Conservation (phyloP, 1,284 basidiomycete species). For the Stereum hirsutum region DNA sequence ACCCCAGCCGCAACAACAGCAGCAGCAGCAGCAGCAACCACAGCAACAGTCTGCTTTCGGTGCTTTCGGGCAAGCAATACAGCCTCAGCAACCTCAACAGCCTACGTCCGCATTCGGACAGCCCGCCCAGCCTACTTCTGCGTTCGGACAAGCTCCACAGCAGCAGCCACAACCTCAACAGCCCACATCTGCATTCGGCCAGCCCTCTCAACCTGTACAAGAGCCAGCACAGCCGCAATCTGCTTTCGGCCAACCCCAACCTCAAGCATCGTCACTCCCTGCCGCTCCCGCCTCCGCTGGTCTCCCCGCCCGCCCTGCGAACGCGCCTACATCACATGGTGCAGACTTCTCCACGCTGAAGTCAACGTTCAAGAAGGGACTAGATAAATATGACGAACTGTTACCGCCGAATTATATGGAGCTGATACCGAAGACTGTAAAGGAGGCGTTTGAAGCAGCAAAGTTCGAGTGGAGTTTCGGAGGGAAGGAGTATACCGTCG, state of each 20-base stretch:
- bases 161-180: conserved; percentile 4
- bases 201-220: too few relatives aligned
- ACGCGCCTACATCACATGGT: conserved; percentile 11
- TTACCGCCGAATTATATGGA: conserved; percentile 52
- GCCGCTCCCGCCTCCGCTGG: conserved; percentile 2
- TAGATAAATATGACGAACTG: conserved; percentile 45
- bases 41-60: conserved; percentile 8
- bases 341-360: conserved; percentile 35
- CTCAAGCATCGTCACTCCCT: too few relatives aligned
- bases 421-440: conserved; percentile 39
- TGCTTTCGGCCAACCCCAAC: conserved; percentile 10
- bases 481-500: too few relatives aligned
- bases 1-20: conserved; percentile 13
- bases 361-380: conserved; percentile 31
- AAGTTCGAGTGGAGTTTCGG: conserved; percentile 68
- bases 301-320: neutral
- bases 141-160: conserved; percentile 23
- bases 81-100: conserved; percentile 6
- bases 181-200: conserved; percentile 11
- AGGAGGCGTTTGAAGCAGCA: conserved; percentile 49
- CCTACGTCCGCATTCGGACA: conserved; percentile 20
- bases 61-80: neutral
- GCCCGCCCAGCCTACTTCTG: conserved; percentile 14
- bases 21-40: conserved; percentile 1
- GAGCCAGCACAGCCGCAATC: conserved; percentile 7